Percentiles rank a stretch among this genome's conserved stretches.
phyloP scores from a whole-genome alignment of 495 filamentous ascomycete genomes.

The Lasiosphaeria miniovina region DNA sequence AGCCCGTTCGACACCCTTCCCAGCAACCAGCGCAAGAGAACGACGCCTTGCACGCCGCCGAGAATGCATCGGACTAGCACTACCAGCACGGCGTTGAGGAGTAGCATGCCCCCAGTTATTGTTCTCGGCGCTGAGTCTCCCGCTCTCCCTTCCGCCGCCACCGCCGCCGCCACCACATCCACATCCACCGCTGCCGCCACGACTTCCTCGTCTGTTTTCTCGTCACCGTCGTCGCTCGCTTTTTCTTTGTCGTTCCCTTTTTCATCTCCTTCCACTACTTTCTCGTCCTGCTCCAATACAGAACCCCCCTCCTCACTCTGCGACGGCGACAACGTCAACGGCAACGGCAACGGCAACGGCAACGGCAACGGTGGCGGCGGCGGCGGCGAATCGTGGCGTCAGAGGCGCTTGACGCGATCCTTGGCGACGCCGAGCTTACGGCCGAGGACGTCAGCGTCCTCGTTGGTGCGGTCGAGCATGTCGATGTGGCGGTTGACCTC shows the following conservation, averaged over 20 bases:
- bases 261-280: neutral
- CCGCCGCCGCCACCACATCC: slow-evolving; percentile 6
- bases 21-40: slow-evolving; percentile 26
- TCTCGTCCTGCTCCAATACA: slow-evolving; percentile 2
- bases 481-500: slow-evolving; percentile 84
- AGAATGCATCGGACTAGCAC: slow-evolving; percentile 25
- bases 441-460: slow-evolving; percentile 68
- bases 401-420: slow-evolving; percentile 74
- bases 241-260: slow-evolving; percentile 1
- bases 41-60: slow-evolving; percentile 23
- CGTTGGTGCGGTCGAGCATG: slow-evolving; percentile 70
- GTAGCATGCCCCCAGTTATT: too few species aligned
- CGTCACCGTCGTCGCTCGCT: neutral
- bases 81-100: slow-evolving; percentile 23
- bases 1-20: slow-evolving; percentile 24
- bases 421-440: slow-evolving; percentile 80
- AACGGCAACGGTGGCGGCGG: neutral
- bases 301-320: neutral
- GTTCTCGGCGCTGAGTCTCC: too few species aligned
- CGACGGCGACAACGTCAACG: too few species aligned
- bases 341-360: too few species aligned
- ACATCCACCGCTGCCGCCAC: slow-evolving; percentile 7
- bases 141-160: neutral
- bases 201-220: neutral
- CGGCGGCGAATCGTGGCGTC: slow-evolving; percentile 26